Base-by-base conservation (phyloP, 805 yeast genomes). In the Starmerella floricola region DNA sequence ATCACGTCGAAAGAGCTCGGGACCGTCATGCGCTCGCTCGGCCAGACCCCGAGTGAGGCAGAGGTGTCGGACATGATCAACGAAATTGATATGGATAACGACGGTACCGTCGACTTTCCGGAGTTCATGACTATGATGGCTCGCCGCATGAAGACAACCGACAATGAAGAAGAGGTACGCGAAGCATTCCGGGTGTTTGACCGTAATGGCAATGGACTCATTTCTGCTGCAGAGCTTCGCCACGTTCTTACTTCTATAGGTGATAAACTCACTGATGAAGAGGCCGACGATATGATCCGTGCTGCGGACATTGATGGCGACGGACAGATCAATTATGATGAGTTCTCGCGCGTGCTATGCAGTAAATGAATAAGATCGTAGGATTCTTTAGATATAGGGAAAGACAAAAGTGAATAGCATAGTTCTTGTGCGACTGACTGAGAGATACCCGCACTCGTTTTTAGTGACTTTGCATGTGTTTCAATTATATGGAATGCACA, bases 101-200 rank as follows among this genome's bases (percentile, higher is more conserved):
- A 91, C 65, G 95, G 95, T 31, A 71, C 76, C 56, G 80, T 81
- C 54, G 91, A 81, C 59, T 81, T 81, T 62, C 73, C 83, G 24
- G 91, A 81, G 64, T 81, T 81, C 58, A 68, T 81, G 53, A 83
- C 93, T 29, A 73, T 81, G 72, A 82, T 81, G 93, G 82, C 85
- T 27, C 74, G 91, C 60, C 94, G 91, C 61, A 78, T 91, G 76
- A 91, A 86, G 68, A 95, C 88, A 57, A 86, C 91, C 48, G 98
- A 91, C 62, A 79, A 91, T 29, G 97, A 91, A 66, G 97, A 93
- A 55, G 98, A 91, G 65, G 77, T 91, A 52, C 75, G 88, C 50
- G 98, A 91, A 66, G 98, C 98, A 12, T 91, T 91, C 73, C 88
- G 87, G 67, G 98, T 91, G 31, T 91, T 91, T 60, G 98, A 91